Evolutionary conservation across 1,284 basidiomycete species (phyloP).

Genomic region (Athelia sp.): DNA sequence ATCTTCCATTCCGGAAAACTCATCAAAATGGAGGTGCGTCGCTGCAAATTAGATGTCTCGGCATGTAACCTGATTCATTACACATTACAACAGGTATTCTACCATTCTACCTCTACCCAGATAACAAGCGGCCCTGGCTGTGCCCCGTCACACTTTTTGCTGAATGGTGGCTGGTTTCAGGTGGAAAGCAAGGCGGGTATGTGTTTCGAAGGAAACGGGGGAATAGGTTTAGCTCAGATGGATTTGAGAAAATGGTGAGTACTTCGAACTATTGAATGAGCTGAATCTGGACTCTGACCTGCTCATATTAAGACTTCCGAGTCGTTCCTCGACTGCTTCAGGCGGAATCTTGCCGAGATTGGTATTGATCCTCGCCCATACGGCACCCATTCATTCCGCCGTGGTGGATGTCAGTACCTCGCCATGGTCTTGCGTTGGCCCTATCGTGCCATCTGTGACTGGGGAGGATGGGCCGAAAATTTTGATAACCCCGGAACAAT

Average conservation of each 20-base stretch:
- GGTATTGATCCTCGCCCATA: slow-evolving; percentile 22
- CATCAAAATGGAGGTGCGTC: slow-evolving; percentile 20
- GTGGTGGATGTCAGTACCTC: slow-evolving; percentile 23
- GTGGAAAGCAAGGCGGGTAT: slow-evolving; percentile 9
- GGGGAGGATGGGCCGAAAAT: slow-evolving; percentile 31
- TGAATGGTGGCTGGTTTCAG: slow-evolving; percentile 4
- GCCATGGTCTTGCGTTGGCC: slow-evolving; percentile 12
- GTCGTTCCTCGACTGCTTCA: slow-evolving; percentile 25
- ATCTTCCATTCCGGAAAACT: slow-evolving; percentile 24
- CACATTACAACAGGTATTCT: slow-evolving; percentile 11
- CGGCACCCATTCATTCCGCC: slow-evolving; percentile 26
- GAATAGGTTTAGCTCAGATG: slow-evolving; percentile 14
- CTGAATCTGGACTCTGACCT: no score
- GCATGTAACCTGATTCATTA: background rate
- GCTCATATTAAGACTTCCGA: slow-evolving; percentile 16
- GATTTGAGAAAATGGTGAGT: slow-evolving; percentile 12
- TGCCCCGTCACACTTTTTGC: slow-evolving; percentile 12
- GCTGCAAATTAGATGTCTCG: background rate
- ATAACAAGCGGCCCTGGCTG: slow-evolving; percentile 13
- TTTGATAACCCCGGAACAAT: slow-evolving; percentile 26
- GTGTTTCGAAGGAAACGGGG: slow-evolving; percentile 15
- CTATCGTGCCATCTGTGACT: slow-evolving; percentile 26
- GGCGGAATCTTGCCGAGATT: slow-evolving; percentile 27
- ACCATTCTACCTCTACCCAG: slow-evolving; percentile 15
- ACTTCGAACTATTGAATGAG: no score